Evolutionary conservation across 192 early-diverging fungal species (phyloP).

Genomic region (Radiomyces spectabilis): DNA sequence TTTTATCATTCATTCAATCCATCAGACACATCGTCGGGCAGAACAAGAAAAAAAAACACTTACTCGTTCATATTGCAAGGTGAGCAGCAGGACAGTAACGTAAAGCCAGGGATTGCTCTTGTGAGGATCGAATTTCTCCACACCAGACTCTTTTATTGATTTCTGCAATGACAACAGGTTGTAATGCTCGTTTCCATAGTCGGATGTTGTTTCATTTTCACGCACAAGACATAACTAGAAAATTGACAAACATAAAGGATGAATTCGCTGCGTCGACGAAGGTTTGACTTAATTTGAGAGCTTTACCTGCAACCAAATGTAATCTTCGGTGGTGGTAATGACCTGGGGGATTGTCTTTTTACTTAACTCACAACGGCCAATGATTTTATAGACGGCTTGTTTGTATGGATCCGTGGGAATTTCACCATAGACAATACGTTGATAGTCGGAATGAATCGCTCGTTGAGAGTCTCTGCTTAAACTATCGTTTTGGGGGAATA

Average conservation of each 20-base stretch:
- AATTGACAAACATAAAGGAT: no score
- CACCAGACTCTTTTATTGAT: slow-evolving; percentile 59
- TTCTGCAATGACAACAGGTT: slow-evolving; percentile 61
- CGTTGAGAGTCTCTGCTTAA: slow-evolving; percentile 34
- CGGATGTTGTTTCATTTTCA: slow-evolving; percentile 38
- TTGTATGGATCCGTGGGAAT: slow-evolving; percentile 87
- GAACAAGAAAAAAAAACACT: no score
- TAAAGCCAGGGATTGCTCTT: slow-evolving; percentile 66
- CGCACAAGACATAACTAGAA: slow-evolving; percentile 57
- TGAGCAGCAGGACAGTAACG: slow-evolving; percentile 74
- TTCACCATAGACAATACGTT: slow-evolving; percentile 30
- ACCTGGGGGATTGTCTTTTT: slow-evolving; percentile 56
- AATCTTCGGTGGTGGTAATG: slow-evolving; percentile 82
- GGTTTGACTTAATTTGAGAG: no score
- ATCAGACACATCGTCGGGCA: no score
- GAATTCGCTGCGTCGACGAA: no score
- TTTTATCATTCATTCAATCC: background rate
- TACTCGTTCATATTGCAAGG: slow-evolving; percentile 82
- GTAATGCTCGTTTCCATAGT: slow-evolving; percentile 49
- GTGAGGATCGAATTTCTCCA: slow-evolving; percentile 62
- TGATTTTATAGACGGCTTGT: slow-evolving; percentile 76
- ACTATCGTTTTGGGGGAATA: slow-evolving; percentile 3
- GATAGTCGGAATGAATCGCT: slow-evolving; percentile 59
- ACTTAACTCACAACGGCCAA: slow-evolving; percentile 85
- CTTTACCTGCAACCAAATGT: slow-evolving; percentile 84